Conservation (phyloP, 2,329 filamentous ascomycete species). For the Pestalotiopsis sp. region DNA sequence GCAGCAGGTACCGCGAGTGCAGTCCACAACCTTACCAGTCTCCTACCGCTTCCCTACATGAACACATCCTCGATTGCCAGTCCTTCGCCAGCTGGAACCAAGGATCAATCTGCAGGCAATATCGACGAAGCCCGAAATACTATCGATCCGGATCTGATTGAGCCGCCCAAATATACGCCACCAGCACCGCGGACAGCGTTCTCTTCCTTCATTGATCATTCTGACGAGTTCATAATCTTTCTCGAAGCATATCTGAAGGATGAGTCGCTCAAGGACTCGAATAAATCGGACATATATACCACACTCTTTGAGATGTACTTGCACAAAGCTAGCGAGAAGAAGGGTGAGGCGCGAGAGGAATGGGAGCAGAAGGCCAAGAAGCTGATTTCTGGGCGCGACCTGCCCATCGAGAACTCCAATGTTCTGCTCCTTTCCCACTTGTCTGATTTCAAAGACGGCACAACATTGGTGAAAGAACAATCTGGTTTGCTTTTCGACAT, state of each 20-base stretch:
- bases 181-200: slow-evolving; percentile 89
- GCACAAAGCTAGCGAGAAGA: slow-evolving; percentile 79
- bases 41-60: slow-evolving; percentile 86
- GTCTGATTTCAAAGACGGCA: slow-evolving; percentile 86
- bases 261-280: slow-evolving; percentile 67
- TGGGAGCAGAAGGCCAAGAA: slow-evolving; percentile 93
- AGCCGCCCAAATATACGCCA: slow-evolving; percentile 66
- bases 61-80: slow-evolving; percentile 61
- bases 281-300: slow-evolving; percentile 86
- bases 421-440: slow-evolving; percentile 91
- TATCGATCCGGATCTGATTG: slow-evolving; percentile 47
- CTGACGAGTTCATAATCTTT: slow-evolving; percentile 89
- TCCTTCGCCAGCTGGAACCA: slow-evolving; percentile 51
- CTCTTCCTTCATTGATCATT: slow-evolving; percentile 93
- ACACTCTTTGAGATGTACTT: slow-evolving; percentile 98
- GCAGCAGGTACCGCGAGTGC: slow-evolving; percentile 68
- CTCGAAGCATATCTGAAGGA: slow-evolving; percentile 84
- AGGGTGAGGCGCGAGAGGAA: slow-evolving; percentile 65
- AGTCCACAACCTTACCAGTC: slow-evolving; percentile 81
- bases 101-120: slow-evolving; percentile 55
- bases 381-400: slow-evolving; percentile 78
- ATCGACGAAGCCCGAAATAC: slow-evolving; percentile 42
- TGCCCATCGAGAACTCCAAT: slow-evolving; percentile 91
- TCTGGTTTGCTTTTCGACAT: slow-evolving; percentile 92
- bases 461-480: slow-evolving; percentile 89